phyloP scores from a whole-genome alignment of 371 early-diverging fungal genomes.

The Mortierella sp. region DNA sequence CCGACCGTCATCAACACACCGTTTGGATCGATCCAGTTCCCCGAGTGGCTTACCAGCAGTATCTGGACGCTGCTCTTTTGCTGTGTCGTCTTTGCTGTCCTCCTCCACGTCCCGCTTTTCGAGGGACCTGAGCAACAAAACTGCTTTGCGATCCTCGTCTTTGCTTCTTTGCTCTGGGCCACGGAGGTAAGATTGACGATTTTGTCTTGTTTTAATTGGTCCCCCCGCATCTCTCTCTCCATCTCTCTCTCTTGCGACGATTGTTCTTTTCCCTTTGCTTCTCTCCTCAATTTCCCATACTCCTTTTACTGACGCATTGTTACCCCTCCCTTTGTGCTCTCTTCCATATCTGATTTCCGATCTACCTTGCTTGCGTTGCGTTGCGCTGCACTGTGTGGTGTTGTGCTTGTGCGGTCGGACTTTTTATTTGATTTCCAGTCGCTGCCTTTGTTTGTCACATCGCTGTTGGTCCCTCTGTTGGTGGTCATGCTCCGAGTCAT shows the following conservation, averaged over 20 bases:
- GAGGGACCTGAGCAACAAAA: conserved; percentile 72
- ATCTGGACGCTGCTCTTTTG: conserved; percentile 61
- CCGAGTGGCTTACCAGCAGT: conserved; percentile 59
- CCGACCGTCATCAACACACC: conserved; percentile 60
- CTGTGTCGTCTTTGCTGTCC: conserved; percentile 66
- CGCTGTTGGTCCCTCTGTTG: conserved; percentile 89
- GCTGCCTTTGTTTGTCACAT: conserved; percentile 96
- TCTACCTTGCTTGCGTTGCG: not conserved
- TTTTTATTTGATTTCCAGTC: conserved; percentile 62
- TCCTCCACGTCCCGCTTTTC: conserved; percentile 70
- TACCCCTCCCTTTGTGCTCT: conserved; percentile 68
- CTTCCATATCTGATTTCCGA: not conserved
- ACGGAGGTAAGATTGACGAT: conserved; percentile 75
- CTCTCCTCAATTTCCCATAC: conserved; percentile 64
- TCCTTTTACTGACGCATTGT: conserved; percentile 93
- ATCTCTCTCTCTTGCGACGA: not conserved
- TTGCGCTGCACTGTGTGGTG: not conserved
- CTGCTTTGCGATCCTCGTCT: conserved; percentile 92
- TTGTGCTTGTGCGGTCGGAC: not conserved
- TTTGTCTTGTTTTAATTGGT: not conserved
- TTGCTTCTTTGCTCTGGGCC: conserved; percentile 94
- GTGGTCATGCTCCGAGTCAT: conserved; percentile 89
- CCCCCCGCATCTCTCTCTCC: not conserved
- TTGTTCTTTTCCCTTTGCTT: not conserved
- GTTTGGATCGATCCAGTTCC: conserved; percentile 60